Conservation (phyloP, 192 early-diverging fungal genomes). For the Linnemannia elongata region DNA sequence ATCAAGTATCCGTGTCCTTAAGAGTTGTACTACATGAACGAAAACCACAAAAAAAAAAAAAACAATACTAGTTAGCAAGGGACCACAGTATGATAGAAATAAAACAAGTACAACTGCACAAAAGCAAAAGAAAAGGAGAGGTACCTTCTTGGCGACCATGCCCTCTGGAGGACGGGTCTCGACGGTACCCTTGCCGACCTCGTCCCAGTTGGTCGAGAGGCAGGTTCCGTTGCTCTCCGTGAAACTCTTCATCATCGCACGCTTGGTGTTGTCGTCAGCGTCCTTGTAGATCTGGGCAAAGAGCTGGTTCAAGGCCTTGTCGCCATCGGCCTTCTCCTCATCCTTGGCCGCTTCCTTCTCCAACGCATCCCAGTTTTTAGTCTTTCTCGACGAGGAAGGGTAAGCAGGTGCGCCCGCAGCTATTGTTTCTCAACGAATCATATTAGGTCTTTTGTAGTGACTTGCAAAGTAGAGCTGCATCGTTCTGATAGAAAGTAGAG, state of each 20-base stretch:
- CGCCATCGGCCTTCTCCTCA: slow-evolving; percentile 88
- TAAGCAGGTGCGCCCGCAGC: slow-evolving; percentile 34
- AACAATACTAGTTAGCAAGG: neutral
- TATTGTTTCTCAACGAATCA: neutral
- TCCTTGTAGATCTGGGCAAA: slow-evolving; percentile 95
- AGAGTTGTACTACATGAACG: slow-evolving; percentile 11
- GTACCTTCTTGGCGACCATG: slow-evolving; percentile 78
- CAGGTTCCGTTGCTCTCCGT: slow-evolving; percentile 93
- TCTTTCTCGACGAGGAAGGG: slow-evolving; percentile 64
- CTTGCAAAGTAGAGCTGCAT: too few species aligned
- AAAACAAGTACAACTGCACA: neutral
- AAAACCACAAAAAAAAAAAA: neutral
- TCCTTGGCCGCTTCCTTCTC: slow-evolving; percentile 78
- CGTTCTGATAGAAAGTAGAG: neutral
- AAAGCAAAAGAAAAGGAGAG: neutral
- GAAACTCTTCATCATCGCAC: slow-evolving; percentile 98
- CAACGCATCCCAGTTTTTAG: slow-evolving; percentile 85
- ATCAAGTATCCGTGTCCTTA: neutral
- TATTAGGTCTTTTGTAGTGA: too few species aligned
- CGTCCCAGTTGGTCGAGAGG: slow-evolving; percentile 94
- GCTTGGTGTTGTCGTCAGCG: slow-evolving; percentile 84
- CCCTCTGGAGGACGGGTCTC: slow-evolving; percentile 92
- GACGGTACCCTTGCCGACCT: slow-evolving; percentile 85
- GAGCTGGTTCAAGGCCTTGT: slow-evolving; percentile 88
- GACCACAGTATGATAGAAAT: neutral